Evolutionary conservation across 2,329 filamentous ascomycete genomes (phyloP).

Genomic region (Paracorniculantispora psalliotae): DNA sequence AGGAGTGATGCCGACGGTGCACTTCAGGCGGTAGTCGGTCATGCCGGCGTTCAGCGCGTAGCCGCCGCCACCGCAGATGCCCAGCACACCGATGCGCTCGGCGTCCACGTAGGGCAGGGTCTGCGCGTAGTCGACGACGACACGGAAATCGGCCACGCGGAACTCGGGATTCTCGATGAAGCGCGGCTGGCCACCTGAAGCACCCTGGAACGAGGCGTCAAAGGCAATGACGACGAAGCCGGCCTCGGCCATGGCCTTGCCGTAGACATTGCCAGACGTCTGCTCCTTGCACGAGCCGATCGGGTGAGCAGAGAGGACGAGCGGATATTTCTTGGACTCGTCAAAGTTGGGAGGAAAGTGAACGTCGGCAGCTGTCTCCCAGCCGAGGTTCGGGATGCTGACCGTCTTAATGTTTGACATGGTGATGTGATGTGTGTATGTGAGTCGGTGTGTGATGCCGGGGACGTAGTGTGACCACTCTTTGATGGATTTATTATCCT

Average conservation of each 20-base stretch:
- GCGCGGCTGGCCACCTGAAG: slow-evolving; percentile 27
- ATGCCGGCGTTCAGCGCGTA: slow-evolving; percentile 30
- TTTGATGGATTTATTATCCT: too few species aligned
- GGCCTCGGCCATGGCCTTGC: slow-evolving; percentile 22
- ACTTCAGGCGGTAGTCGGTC: slow-evolving; percentile 33
- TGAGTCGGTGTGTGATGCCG: too few species aligned
- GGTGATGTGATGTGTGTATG: neutral
- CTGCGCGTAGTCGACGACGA: slow-evolving; percentile 28
- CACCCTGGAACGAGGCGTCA: slow-evolving; percentile 33
- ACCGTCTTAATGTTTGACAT: neutral
- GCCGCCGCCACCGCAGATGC: slow-evolving; percentile 34
- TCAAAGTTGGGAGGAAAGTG: neutral
- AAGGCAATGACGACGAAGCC: slow-evolving; percentile 26
- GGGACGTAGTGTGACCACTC: too few species aligned
- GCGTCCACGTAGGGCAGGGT: slow-evolving; percentile 25
- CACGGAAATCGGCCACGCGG: slow-evolving; percentile 29
- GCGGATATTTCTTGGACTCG: slow-evolving; percentile 3
- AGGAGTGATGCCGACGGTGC: slow-evolving; percentile 25
- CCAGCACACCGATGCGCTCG: slow-evolving; percentile 30
- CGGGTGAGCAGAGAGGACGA: slow-evolving; percentile 27
- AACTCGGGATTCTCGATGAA: slow-evolving; percentile 31
- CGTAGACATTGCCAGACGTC: slow-evolving; percentile 26
- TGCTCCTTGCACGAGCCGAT: slow-evolving; percentile 32
- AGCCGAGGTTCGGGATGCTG: slow-evolving; percentile 7
- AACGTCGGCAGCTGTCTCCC: slow-evolving; percentile 3